Evolutionary conservation across 768 basidiomycete species (phyloP), one percentile per base, ranked within the genome.

Genomic region (Trametes gibbosa): DNA sequence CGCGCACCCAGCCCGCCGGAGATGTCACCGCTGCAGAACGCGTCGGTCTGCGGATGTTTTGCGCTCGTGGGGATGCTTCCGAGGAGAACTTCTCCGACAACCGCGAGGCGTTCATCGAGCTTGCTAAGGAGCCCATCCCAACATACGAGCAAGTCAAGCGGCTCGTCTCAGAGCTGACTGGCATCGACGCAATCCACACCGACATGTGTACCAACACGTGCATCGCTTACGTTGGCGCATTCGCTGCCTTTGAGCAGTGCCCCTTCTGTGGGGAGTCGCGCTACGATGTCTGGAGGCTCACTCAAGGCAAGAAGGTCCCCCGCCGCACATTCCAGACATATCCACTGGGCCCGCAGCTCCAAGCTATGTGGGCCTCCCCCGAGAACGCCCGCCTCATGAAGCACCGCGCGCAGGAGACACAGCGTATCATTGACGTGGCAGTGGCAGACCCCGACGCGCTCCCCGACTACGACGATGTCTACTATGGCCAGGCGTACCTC

Each of bases 121-220:
- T 32, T 5, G 10, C 29, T 10, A 48, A 53, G 2, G 51, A 67
- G 0, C 13, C 5, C 3, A 56, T 78, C 9, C 47, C 47, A 16
- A 32, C 47, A 9, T 49, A 49, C 27, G 29, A 49, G 47, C 47
- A 49, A 17, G 27, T 49, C 47, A 27, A 49, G 27, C 25, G 47
- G 1, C 27, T 41, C 17, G 41, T 61, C 34, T 82, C 8, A 5
- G 29, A 32, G 5, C 29, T 32, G 4, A 32, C 29, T 4, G 29
- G 29, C 4, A 32, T 32, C 29, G 58, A 70, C 10, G 58, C 74
- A 0, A 48, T 80, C 1, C 9, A 50, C 0, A 50, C 72, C 6
- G 71, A 81, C 55, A 81, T 81, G 77, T 82, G 79, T 41, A 59
- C 69, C 0, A 72, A 78, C 7, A 70, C 72, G 0, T 82, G 80